A percentile compares a stretch with the other conserved stretches of the same genome.
phyloP scores from a whole-genome alignment of 2,329 filamentous ascomycete genomes.

The Scytalidium lignicola region DNA sequence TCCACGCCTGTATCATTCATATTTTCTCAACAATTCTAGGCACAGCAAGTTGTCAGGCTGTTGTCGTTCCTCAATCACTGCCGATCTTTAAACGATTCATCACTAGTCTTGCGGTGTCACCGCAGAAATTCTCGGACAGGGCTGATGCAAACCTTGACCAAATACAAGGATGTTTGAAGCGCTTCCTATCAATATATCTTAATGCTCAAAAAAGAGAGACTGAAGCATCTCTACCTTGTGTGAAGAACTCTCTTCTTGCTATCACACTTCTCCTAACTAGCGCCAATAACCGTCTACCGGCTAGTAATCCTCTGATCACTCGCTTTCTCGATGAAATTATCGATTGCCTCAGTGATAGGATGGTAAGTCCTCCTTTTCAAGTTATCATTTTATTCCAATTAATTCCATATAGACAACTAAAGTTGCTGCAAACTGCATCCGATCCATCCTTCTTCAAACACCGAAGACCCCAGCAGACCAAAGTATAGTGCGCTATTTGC shows the following conservation, averaged over 20 bases:
- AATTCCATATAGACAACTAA: conserved; percentile 61
- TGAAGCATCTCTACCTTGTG: conserved; percentile 75
- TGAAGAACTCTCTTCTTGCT: conserved; percentile 88
- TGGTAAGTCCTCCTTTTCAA: conserved; percentile 42
- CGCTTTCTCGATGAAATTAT: conserved; percentile 75
- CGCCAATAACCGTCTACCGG: conserved; percentile 66
- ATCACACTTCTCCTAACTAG: conserved; percentile 85
- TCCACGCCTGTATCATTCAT: conserved; percentile 94
- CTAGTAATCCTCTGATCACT: conserved; percentile 68
- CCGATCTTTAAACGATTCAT: conserved; percentile 92
- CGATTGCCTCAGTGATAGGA: conserved; percentile 75
- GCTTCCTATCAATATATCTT: conserved; percentile 76
- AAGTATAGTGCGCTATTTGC: conserved; percentile 66
- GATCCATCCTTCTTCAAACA: conserved; percentile 70
- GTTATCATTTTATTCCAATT: conserved; percentile 7
- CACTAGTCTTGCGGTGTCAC: conserved; percentile 58
- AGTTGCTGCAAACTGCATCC: conserved; percentile 84
- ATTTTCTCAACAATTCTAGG: conserved; percentile 92
- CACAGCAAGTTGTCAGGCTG: conserved; percentile 79
- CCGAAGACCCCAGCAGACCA: conserved; percentile 62
- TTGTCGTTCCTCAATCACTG: conserved; percentile 83
- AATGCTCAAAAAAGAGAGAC: conserved; percentile 69
- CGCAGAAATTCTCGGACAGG: conserved; percentile 29
- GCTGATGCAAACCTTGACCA: conserved; percentile 43
- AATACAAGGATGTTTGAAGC: conserved; percentile 73